A percentile compares a stretch with the other conserved stretches of the same genome.
phyloP scores from a whole-genome alignment of 2,329 filamentous ascomycete species.

The Arthrinium phaeospermum region DNA sequence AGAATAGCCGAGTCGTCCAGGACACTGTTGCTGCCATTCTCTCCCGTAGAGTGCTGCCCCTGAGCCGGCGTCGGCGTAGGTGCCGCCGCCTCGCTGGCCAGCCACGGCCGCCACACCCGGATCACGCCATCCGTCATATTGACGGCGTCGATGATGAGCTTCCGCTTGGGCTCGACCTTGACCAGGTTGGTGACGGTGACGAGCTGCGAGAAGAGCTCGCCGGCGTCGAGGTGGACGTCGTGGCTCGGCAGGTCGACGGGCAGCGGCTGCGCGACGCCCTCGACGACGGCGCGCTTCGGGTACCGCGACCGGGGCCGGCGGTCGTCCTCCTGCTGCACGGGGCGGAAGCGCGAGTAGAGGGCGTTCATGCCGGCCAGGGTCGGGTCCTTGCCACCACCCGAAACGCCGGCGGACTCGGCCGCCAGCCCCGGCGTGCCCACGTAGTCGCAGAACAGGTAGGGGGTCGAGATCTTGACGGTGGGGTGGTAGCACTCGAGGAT shows the following conservation, averaged over 20 bases:
- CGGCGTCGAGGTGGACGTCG: slow-evolving; percentile 68
- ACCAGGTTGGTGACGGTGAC: slow-evolving; percentile 72
- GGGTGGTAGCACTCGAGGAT: slow-evolving; percentile 83
- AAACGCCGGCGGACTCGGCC: neutral
- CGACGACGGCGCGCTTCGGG: slow-evolving; percentile 30
- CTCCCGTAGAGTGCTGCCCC: slow-evolving; percentile 28
- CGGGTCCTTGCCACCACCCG: slow-evolving; percentile 39
- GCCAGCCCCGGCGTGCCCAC: slow-evolving; percentile 67
- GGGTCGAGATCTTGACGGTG: slow-evolving; percentile 69
- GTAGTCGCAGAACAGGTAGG: slow-evolving; percentile 70
- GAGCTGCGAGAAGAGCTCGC: slow-evolving; percentile 77
- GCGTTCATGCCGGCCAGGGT: slow-evolving; percentile 50
- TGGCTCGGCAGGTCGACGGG: slow-evolving; percentile 60
- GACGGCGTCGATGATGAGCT: slow-evolving; percentile 64
- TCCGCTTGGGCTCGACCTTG: slow-evolving; percentile 62
- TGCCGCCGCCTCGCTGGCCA: slow-evolving; percentile 50
- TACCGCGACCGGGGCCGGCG: slow-evolving; percentile 28
- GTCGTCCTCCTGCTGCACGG: slow-evolving; percentile 60
- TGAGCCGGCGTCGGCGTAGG: slow-evolving; percentile 27
- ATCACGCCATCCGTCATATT: slow-evolving; percentile 72
- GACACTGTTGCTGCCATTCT: slow-evolving; percentile 24
- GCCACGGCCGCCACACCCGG: slow-evolving; percentile 76
- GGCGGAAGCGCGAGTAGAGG: slow-evolving; percentile 75
- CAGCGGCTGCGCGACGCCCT: slow-evolving; percentile 30
- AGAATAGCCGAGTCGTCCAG: slow-evolving; percentile 52